Evolutionary conservation across 768 basidiomycete species (phyloP).

Genomic region (Boletus vermiculosoides): DNA sequence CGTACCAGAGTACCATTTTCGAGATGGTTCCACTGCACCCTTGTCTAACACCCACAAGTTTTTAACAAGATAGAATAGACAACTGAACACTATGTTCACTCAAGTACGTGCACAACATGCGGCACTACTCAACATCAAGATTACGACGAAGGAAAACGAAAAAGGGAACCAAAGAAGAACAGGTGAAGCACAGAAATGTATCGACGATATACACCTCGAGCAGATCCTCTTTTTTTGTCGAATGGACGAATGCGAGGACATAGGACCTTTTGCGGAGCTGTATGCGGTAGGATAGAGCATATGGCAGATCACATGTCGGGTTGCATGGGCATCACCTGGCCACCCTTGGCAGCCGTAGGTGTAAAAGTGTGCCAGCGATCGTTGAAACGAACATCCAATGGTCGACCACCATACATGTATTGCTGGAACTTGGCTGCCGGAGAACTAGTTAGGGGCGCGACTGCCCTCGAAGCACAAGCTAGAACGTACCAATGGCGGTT

Average conservation of each 20-base stretch:
- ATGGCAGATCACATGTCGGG: slow-evolving; percentile 41
- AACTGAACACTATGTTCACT: slow-evolving; percentile 4
- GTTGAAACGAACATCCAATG: slow-evolving; percentile 90
- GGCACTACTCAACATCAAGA: slow-evolving; percentile 2
- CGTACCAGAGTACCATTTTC: neutral
- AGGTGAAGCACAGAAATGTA: neutral
- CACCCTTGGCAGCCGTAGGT: slow-evolving; percentile 85
- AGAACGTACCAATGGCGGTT: slow-evolving; percentile 77
- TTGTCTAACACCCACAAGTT: neutral
- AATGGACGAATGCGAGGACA: neutral
- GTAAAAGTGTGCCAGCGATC: slow-evolving; percentile 95
- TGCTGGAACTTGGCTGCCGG: slow-evolving; percentile 84
- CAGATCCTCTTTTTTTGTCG: neutral
- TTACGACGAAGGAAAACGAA: neutral
- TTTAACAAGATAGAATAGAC: neutral
- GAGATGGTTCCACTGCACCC: neutral
- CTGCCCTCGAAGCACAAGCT: neutral
- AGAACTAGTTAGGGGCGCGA: neutral
- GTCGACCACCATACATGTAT: slow-evolving; percentile 93
- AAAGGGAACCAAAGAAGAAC: neutral
- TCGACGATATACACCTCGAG: neutral
- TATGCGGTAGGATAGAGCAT: neutral
- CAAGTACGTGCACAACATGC: neutral
- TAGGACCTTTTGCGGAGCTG: neutral
- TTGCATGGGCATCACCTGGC: slow-evolving; percentile 66